These are phyloP conservation scores for Comarum palustre DNA, from an alignment of 306 rosid genomes.

Conservation along the genomic window DNA sequence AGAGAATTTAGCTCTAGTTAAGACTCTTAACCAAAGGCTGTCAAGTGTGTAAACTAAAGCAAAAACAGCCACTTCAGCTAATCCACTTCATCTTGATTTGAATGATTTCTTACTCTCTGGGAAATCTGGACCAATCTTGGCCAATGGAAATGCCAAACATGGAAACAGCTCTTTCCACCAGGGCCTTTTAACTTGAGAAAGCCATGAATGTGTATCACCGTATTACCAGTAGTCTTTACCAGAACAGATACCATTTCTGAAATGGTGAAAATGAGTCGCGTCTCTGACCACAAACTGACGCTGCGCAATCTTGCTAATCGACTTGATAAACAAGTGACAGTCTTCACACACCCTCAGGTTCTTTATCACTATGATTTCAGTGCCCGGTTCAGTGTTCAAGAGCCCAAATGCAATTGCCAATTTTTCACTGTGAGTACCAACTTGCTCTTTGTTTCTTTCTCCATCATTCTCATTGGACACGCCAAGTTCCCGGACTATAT, in stretches of 20 bases:
- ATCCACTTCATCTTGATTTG: not conserved
- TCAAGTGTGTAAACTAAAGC: not conserved
- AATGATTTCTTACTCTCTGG: not conserved
- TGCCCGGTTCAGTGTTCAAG: slow-evolving; percentile 49
- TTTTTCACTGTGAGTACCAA: slow-evolving; percentile 71
- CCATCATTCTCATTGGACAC: slow-evolving; percentile 24
- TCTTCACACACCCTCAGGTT: slow-evolving; percentile 81
- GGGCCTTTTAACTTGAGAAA: not conserved
- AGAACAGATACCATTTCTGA: slow-evolving; percentile 70
- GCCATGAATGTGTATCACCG: slow-evolving; percentile 38
- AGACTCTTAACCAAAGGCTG: not conserved
- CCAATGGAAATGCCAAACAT: not conserved
- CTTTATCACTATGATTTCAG: slow-evolving; percentile 67
- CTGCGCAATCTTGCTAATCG: slow-evolving; percentile 70
- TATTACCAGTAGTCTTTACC: slow-evolving; percentile 86
- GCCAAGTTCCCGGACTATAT: slow-evolving; percentile 38
- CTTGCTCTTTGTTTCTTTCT: slow-evolving; percentile 41
- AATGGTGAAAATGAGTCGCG: slow-evolving; percentile 86
- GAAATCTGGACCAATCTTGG: not conserved
- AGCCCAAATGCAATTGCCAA: slow-evolving; percentile 71
- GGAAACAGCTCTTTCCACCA: not conserved
- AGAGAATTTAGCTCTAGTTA: too few species aligned
- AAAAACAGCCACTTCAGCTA: not conserved
- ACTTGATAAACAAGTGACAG: slow-evolving; percentile 72
- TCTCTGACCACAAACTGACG: slow-evolving; percentile 76